Conservation (phyloP, 2,329 filamentous ascomycete genomes). For the Fusarium albidum region DNA sequence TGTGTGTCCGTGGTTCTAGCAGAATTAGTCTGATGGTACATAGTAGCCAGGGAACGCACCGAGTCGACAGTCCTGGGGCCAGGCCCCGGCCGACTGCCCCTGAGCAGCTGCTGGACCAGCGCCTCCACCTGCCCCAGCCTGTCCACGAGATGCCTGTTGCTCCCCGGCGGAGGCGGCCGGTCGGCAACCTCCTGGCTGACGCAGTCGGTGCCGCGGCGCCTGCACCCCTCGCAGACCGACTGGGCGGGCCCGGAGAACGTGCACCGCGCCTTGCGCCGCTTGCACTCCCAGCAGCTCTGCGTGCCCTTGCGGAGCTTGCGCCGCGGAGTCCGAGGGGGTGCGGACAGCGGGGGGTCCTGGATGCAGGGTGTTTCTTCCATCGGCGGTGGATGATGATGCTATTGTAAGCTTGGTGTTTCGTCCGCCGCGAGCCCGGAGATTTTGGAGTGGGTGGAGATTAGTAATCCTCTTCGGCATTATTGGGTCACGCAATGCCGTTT, state of each 20-base stretch:
- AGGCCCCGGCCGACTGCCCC: slow-evolving; percentile 1
- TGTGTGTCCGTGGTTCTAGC: background rate
- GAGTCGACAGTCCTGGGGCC: no score
- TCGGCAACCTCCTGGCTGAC: slow-evolving; percentile 58
- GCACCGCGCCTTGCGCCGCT: slow-evolving; percentile 62
- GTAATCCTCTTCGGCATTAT: background rate
- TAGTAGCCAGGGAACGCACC: background rate
- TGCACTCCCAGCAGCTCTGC: slow-evolving; percentile 66
- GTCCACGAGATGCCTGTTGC: slow-evolving; percentile 36
- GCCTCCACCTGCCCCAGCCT: slow-evolving; percentile 48
- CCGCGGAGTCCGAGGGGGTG: slow-evolving; percentile 12
- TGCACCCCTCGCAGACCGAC: slow-evolving; percentile 54
- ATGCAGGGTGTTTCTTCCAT: slow-evolving; percentile 17
- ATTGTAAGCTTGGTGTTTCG: slow-evolving; percentile 1
- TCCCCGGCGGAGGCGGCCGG: slow-evolving; percentile 26
- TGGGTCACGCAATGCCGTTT: background rate
- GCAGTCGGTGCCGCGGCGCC: slow-evolving; percentile 52
- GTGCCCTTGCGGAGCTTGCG: slow-evolving; percentile 61
- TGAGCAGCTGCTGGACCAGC: slow-evolving; percentile 43
- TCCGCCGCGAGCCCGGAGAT: slow-evolving; percentile 32
- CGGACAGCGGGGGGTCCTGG: slow-evolving; percentile 7
- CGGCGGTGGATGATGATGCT: background rate
- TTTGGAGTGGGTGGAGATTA: background rate
- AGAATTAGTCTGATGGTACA: no score
- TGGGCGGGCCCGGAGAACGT: slow-evolving; percentile 50